These are phyloP conservation scores for Talaromyces sp. DNA, from an alignment of 2,329 filamentous ascomycete genomes.

Conservation along the genomic window DNA sequence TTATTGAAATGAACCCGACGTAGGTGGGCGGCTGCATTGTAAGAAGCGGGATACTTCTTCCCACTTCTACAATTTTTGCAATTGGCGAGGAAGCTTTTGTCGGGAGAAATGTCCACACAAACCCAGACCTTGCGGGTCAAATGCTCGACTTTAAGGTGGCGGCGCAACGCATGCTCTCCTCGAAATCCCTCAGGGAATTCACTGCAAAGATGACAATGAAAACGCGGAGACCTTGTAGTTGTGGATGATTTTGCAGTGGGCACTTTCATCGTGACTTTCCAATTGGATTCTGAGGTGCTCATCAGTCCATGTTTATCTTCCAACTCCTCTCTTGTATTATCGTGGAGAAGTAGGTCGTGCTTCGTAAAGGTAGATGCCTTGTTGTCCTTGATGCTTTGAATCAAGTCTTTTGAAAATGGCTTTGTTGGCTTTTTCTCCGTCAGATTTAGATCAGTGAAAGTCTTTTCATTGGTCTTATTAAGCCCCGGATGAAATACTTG, in stretches of 20 bases:
- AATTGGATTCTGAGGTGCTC: background rate
- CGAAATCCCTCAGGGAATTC: conserved; percentile 77
- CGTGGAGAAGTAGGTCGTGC: background rate
- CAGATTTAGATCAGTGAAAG: background rate
- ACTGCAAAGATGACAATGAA: conserved; percentile 66
- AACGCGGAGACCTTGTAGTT: conserved; percentile 26
- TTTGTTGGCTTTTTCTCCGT: background rate
- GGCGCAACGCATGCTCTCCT: conserved; percentile 75
- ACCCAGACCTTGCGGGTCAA: conserved; percentile 58
- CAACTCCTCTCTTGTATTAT: background rate
- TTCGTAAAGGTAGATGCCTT: background rate
- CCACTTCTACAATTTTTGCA: conserved; percentile 77
- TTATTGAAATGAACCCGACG: conserved; percentile 83
- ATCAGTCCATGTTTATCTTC: background rate
- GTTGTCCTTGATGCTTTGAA: background rate
- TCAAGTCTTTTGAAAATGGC: background rate
- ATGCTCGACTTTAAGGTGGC: conserved; percentile 44
- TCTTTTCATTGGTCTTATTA: background rate
- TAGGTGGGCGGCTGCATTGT: conserved; percentile 90
- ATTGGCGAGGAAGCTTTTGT: conserved; percentile 65
- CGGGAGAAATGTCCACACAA: conserved; percentile 56
- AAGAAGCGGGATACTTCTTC: conserved; percentile 86
- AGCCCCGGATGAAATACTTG: background rate
- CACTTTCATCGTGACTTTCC: too few relatives aligned
- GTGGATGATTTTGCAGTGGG: background rate